These are phyloP conservation scores for Tardiomyces blankii DNA, from an alignment of 1,139 yeast species.

Conservation along the genomic window DNA sequence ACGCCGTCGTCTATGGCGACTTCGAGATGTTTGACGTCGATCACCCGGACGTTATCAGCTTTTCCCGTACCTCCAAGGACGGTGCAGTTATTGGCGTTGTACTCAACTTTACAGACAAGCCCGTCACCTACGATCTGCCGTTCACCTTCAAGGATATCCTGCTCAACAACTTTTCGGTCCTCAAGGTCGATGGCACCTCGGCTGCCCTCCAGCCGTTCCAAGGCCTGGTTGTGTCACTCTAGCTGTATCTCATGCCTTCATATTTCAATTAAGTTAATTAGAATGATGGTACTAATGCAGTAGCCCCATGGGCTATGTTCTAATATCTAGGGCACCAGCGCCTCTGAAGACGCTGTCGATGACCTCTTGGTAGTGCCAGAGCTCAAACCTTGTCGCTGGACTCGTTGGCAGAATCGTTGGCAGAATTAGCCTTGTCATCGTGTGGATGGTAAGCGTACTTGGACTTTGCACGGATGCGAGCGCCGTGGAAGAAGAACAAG, in stretches of 20 bases:
- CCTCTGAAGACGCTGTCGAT: too few species aligned
- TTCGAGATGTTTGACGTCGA: constrained; percentile 34
- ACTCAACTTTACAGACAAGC: constrained; percentile 30
- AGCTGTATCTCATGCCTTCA: too few species aligned
- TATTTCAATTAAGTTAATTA: too few species aligned
- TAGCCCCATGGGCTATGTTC: too few species aligned
- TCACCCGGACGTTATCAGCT: constrained; percentile 30
- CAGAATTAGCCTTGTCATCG: neutral
- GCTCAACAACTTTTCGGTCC: neutral
- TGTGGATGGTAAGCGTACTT: constrained; percentile 44
- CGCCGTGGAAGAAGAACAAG: constrained; percentile 55
- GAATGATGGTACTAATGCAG: too few species aligned
- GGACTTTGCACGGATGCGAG: constrained; percentile 45
- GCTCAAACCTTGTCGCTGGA: too few species aligned
- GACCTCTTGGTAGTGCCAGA: too few species aligned
- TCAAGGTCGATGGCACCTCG: neutral
- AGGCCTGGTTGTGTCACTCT: neutral
- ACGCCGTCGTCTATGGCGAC: constrained; percentile 37
- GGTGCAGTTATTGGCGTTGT: constrained; percentile 30
- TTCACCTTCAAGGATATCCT: neutral
- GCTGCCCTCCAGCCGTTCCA: neutral
- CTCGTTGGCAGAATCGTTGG: too few species aligned
- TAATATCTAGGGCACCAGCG: too few species aligned
- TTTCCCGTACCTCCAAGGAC: constrained; percentile 25
- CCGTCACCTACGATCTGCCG: neutral